A percentile compares a stretch with the other conserved stretches of the same genome.
Evolutionary conservation across 2,329 filamentous ascomycete species (phyloP).

Genomic region (Colletotrichum gigasporum): DNA sequence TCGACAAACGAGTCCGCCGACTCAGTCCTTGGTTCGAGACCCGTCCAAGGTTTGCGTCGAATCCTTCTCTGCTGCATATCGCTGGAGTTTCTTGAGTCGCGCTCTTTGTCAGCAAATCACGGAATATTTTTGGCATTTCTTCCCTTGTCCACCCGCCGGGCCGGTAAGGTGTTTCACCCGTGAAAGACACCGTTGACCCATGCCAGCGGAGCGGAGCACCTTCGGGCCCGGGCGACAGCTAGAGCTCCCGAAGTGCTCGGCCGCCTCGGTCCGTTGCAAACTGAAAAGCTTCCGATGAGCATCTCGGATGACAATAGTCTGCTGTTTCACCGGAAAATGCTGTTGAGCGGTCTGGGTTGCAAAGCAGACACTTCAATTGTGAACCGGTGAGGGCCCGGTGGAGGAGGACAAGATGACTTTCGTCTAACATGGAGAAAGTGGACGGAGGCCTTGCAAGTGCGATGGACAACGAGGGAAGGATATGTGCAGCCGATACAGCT

Average conservation of each 20-base stretch:
- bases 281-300: not conserved
- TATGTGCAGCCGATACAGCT: not conserved
- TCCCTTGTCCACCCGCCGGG: not conserved
- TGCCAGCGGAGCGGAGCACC: constrained; percentile 13
- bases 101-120: not conserved
- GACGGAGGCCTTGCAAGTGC: not conserved
- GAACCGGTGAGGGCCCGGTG: not conserved
- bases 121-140: not conserved
- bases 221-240: constrained; percentile 1
- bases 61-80: not conserved
- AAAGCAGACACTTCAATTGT: not conserved
- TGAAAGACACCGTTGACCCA: not conserved
- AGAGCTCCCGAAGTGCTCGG: not conserved
- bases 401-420: not conserved
- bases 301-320: too few species aligned
- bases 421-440: not conserved
- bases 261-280: constrained; percentile 1
- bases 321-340: not conserved
- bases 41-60: not conserved
- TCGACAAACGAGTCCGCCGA: not conserved
- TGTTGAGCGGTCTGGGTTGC: too few species aligned
- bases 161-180: constrained; percentile 1
- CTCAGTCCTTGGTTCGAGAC: not conserved
- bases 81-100: not conserved
- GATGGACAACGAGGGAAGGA: not conserved